Conservation (phyloP, 2,329 filamentous ascomycete species). For the Daldinia eschscholtzii region DNA sequence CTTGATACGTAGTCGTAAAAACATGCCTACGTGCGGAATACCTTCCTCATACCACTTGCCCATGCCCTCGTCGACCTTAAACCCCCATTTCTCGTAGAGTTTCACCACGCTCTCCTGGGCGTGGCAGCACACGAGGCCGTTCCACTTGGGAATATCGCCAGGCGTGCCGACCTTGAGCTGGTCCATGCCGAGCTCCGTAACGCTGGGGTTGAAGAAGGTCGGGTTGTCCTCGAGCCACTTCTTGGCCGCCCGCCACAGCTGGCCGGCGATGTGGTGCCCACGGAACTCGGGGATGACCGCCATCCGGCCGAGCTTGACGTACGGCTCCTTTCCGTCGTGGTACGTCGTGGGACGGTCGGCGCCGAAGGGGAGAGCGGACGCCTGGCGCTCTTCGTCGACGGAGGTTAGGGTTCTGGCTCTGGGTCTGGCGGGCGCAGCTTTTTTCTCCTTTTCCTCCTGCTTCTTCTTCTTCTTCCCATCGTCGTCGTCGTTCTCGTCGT, state of each 20-base stretch:
- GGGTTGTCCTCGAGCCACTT: constrained; percentile 75
- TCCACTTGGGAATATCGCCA: constrained; percentile 70
- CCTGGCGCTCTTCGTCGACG: constrained; percentile 45
- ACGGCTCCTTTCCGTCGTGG: constrained; percentile 76
- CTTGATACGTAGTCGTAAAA: constrained; percentile 60
- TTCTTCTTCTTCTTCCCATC: too few species aligned
- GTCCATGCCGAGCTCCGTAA: constrained; percentile 60
- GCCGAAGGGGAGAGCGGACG: constrained; percentile 43
- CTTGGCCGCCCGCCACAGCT: constrained; percentile 76
- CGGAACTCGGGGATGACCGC: constrained; percentile 77
- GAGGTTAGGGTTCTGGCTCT: constrained; percentile 35
- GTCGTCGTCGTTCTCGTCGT: constrained; percentile 18
- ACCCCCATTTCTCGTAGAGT: constrained; percentile 80
- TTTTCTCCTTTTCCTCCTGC: background rate
- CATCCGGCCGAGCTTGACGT: constrained; percentile 84
- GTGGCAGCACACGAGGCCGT: constrained; percentile 82
- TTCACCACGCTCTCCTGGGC: constrained; percentile 76
- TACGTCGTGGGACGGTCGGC: constrained; percentile 62
- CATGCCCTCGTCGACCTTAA: constrained; percentile 77
- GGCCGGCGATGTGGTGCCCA: constrained; percentile 71
- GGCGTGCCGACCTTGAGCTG: constrained; percentile 56
- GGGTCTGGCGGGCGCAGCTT: background rate
- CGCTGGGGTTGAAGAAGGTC: constrained; percentile 65
- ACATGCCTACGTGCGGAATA: constrained; percentile 90
- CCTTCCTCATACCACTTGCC: constrained; percentile 86